Base-by-base conservation (phyloP, 306 rosid genomes). In the Alnus rubra region DNA sequence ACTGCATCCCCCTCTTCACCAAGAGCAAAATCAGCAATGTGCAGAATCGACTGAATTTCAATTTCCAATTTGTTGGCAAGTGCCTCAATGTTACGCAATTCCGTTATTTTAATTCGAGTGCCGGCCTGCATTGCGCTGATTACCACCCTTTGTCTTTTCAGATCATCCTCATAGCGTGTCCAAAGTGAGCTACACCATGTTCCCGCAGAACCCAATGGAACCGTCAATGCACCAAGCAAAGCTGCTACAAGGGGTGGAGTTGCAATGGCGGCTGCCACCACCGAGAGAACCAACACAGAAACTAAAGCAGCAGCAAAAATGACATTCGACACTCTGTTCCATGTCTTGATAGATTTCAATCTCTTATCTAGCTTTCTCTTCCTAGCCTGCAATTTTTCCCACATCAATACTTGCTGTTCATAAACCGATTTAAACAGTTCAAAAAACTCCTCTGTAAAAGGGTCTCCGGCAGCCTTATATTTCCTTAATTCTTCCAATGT, bases 181-280 rank as follows among this genome's bases (percentile, higher is more conserved):
- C 90, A 92, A 28, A 92, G 86, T 1, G 87, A 84, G 83, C 89
- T 85, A 56, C 92, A 92, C 98, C 98, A 95, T 84, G 89, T 91
- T 72, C 98, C 98, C 28, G 90, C 90, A 0, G 98, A 86, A 11
- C 96, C 98, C 30, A 95, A 63, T 0, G 97, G 94, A 80, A 90
- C 65, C 5, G 15, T 9, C 65, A 59, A 59, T 49, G 14, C 52
- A 49, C 52, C 90, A 2, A 88, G 88, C 78, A 94, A 33, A 44
- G 98, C 97, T 9, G 87, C 82, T 3, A 90, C 82, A 49, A 92
- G 86, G 0, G 97, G 93, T 0, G 98, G 97, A 9, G 95, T 91
- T 74, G 92, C 78, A 45, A 95, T 33, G 11, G 98, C 96, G 35
- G 95, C 98, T 14, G 98, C 98, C 75, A 95, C 98, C 67, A 92